phyloP scores from a whole-genome alignment of 257 asterid species.

The Agastache rugosa region DNA sequence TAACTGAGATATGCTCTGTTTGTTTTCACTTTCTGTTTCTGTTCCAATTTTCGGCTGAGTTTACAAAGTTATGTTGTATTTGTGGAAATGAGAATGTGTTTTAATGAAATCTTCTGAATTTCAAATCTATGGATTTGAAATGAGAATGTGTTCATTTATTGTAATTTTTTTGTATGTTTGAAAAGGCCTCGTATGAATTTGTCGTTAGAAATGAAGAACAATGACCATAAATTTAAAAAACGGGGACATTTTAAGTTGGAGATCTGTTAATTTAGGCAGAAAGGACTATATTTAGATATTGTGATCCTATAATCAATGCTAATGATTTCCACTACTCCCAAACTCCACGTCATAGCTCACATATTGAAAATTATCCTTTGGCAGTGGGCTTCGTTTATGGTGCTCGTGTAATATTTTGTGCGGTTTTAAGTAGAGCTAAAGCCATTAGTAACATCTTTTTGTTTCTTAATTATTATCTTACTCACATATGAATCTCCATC shows the following conservation, averaged over 20 bases:
- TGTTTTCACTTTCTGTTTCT: conserved; percentile 42
- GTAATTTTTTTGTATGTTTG: not conserved
- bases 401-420: not conserved
- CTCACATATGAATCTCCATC: not conserved
- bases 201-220: not conserved
- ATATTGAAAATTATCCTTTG: not conserved
- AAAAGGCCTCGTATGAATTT: not conserved
- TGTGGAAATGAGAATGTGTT: not conserved
- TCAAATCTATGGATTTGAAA: not conserved
- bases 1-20: conserved; percentile 29
- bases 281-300: not conserved
- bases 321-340: conserved; percentile 1
- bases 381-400: not conserved
- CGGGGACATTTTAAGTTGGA: conserved; percentile 40
- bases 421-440: not conserved
- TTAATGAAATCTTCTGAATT: not conserved
- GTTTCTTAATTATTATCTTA: not conserved
- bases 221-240: conserved; percentile 38
- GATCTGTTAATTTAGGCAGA: not conserved
- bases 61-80: not conserved
- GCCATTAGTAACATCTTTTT: not conserved
- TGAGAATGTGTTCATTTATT: not conserved
- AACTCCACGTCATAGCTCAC: not conserved
- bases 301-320: not conserved
- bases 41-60: not conserved